A percentile compares a stretch with the other conserved stretches of the same genome.
phyloP scores from a whole-genome alignment of 1,284 basidiomycete genomes.

The Cystobasidium pallidum region DNA sequence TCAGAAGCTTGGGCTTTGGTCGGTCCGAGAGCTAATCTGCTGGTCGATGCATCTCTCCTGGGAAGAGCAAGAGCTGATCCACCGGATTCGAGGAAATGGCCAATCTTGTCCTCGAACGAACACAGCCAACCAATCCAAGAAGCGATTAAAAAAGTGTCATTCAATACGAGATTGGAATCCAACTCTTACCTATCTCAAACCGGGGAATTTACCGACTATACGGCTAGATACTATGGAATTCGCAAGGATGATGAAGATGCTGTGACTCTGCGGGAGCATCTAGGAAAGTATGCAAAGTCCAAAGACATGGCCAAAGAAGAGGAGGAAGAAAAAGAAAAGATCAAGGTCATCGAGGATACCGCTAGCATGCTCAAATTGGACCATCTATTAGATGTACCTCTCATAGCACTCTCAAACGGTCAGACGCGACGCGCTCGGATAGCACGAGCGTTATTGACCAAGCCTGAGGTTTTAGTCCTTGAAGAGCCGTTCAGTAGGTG shows the following conservation, averaged over 20 bases:
- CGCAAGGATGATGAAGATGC: constrained; percentile 70
- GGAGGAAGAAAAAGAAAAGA: neutral
- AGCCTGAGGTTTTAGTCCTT: constrained; percentile 73
- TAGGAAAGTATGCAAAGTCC: constrained; percentile 54
- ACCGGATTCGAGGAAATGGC: constrained; percentile 16
- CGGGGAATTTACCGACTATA: constrained; percentile 86
- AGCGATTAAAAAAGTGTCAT: constrained; percentile 49
- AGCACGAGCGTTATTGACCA: constrained; percentile 71
- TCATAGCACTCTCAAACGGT: constrained; percentile 84
- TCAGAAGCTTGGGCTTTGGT: constrained; percentile 40
- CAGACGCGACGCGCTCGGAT: constrained; percentile 88
- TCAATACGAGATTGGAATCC: constrained; percentile 51
- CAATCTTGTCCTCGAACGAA: constrained; percentile 31
- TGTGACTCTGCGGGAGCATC: constrained; percentile 69
- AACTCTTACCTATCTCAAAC: constrained; percentile 57
- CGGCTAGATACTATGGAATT: constrained; percentile 75
- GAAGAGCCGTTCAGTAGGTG: constrained; percentile 78
- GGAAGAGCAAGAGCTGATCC: constrained; percentile 40
- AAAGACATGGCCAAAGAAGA: neutral
- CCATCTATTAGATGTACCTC: constrained; percentile 73
- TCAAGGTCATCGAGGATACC: constrained; percentile 59
- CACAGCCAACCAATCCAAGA: constrained; percentile 45
- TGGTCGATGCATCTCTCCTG: constrained; percentile 31
- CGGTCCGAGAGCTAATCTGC: constrained; percentile 17
- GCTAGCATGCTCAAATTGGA: constrained; percentile 52